Percentiles rank a stretch among this genome's conserved stretches.
phyloP scores from a whole-genome alignment of 2,329 filamentous ascomycete species.

The Coniochaeta ligniaria region DNA sequence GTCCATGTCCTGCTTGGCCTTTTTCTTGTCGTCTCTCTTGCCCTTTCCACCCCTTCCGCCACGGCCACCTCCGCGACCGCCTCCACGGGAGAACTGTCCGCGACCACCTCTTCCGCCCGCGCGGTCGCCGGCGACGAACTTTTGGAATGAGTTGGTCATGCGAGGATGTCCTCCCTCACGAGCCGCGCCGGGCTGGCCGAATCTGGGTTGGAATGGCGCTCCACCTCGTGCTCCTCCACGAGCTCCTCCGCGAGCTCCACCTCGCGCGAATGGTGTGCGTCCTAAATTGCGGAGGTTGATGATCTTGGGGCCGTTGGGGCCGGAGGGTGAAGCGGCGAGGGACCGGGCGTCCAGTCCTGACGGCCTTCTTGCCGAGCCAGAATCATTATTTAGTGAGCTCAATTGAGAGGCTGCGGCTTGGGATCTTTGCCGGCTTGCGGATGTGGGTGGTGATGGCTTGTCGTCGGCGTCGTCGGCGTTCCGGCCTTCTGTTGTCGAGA shows the following conservation, averaged over 20 bases:
- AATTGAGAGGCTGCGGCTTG: slow-evolving; percentile 16
- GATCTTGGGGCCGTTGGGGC: slow-evolving; percentile 9
- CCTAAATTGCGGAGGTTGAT: slow-evolving; percentile 21
- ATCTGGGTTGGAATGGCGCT: not conserved
- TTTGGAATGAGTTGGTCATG: not conserved
- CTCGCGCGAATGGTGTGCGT: slow-evolving; percentile 2
- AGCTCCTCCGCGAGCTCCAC: no score
- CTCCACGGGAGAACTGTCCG: not conserved
- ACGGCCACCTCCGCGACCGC: slow-evolving; percentile 1
- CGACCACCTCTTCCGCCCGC: not conserved
- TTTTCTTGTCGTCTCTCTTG: not conserved
- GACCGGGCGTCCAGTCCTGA: slow-evolving; percentile 6
- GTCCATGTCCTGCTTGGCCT: slow-evolving; percentile 3
- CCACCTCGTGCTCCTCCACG: not conserved
- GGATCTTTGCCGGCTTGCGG: slow-evolving; percentile 10
- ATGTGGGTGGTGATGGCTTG: slow-evolving; percentile 4
- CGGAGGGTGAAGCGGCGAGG: not conserved
- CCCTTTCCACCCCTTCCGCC: not conserved
- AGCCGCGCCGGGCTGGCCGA: not conserved
- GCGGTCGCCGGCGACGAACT: not conserved
- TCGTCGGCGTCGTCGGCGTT: slow-evolving; percentile 3
- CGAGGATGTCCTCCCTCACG: not conserved
- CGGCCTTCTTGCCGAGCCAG: not conserved
- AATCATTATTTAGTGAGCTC: slow-evolving; percentile 7
- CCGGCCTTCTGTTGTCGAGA: slow-evolving; percentile 1